These are phyloP conservation scores for Capillidium rhysosporum DNA, from an alignment of 371 early-diverging fungal genomes.

Conservation along the genomic window DNA sequence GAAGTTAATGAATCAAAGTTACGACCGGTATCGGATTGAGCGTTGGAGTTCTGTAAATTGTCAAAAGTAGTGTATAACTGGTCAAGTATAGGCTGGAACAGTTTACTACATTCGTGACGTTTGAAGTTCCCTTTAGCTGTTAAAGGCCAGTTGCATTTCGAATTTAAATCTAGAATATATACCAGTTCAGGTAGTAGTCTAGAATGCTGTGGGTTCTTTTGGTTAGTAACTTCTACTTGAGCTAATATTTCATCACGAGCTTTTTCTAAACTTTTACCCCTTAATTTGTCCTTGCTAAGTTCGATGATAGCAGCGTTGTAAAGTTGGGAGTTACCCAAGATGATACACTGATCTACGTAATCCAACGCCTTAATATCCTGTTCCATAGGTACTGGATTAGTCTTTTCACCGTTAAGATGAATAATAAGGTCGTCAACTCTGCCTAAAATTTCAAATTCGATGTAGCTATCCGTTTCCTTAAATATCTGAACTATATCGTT, in stretches of 20 bases:
- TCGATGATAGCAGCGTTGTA: not conserved
- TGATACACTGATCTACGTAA: not conserved
- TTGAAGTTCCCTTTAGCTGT: constrained; percentile 17
- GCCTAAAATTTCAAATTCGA: not conserved
- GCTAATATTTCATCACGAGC: not conserved
- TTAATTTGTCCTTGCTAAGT: not conserved
- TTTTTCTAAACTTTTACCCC: not conserved
- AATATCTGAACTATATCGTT: not conserved
- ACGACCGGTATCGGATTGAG: not conserved
- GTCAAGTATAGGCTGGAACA: not conserved
- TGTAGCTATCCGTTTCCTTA: not conserved
- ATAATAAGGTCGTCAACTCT: not conserved
- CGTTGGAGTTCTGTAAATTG: not conserved
- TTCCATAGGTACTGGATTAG: not conserved
- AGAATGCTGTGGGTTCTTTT: constrained; percentile 14
- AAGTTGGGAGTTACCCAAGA: not conserved
- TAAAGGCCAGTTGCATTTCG: constrained; percentile 8
- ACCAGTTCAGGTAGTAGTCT: constrained; percentile 17
- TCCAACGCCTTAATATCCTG: not conserved
- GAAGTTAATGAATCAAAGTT: not conserved
- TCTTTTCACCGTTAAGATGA: not conserved
- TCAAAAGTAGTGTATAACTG: not conserved
- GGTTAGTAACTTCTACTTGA: constrained; percentile 14
- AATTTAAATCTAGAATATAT: constrained; percentile 13
- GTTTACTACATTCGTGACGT: not conserved